A percentile compares a stretch with the other conserved stretches of the same genome.
phyloP scores from a whole-genome alignment of 2,329 filamentous ascomycete species.

The Sporothrix brasiliensis region DNA sequence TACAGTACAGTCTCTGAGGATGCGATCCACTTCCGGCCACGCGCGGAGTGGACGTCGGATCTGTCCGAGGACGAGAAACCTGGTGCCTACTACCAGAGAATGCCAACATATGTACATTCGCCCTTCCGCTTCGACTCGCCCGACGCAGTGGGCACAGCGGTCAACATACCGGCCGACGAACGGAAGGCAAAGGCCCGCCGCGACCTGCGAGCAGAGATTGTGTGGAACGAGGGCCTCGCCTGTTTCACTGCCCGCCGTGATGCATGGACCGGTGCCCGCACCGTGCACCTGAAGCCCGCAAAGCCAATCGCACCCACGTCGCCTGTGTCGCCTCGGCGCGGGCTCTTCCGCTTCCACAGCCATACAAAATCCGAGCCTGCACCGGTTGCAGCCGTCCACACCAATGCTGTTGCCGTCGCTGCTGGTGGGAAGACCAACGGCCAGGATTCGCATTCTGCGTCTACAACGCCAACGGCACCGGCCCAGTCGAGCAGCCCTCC shows the following conservation, averaged over 20 bases:
- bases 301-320: conserved; percentile 48
- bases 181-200: conserved; percentile 60
- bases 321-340: conserved; percentile 51
- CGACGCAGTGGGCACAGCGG: conserved; percentile 50
- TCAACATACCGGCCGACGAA: conserved; percentile 50
- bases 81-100: conserved; percentile 36
- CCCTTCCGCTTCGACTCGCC: conserved; percentile 58
- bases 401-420: not conserved
- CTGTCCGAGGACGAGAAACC: conserved; percentile 54
- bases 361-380: conserved; percentile 34
- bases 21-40: conserved; percentile 52
- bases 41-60: conserved; percentile 62
- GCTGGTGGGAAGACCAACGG: not conserved
- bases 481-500: conserved; percentile 3
- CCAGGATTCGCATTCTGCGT: conserved; percentile 22
- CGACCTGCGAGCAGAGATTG: conserved; percentile 64
- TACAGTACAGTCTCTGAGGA: conserved; percentile 64
- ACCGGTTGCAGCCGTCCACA: conserved; percentile 7
- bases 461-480: conserved; percentile 7
- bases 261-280: conserved; percentile 80
- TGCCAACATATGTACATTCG: conserved; percentile 42
- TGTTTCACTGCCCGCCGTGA: conserved; percentile 77
- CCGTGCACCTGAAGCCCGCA: conserved; percentile 54
- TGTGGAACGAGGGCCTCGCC: conserved; percentile 80
- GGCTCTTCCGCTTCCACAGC: conserved; percentile 55